Percentiles rank a stretch among this genome's conserved stretches.
These are phyloP conservation scores for Eugenia klotzschiana DNA, from an alignment of 441 rosid genomes.

Conservation along the genomic window DNA sequence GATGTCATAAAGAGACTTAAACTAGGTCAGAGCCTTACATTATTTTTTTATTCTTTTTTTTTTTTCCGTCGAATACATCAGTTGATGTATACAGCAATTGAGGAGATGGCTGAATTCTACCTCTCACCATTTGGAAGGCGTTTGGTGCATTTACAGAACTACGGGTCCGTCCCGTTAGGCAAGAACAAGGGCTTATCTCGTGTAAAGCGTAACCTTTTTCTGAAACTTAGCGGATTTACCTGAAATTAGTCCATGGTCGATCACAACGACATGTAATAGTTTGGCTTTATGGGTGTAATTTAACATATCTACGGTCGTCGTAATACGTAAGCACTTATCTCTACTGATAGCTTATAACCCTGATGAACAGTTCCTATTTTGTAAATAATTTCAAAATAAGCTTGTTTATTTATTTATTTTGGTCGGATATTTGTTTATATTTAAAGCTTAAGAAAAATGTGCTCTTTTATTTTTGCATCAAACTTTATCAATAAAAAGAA, in stretches of 20 bases:
- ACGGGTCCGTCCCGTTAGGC: too few relatives aligned
- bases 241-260: too few relatives aligned
- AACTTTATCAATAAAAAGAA: background rate
- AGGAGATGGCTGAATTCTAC: background rate
- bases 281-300: too few relatives aligned
- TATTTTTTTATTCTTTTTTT: background rate
- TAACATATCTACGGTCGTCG: too few relatives aligned
- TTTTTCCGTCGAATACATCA: background rate
- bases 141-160: background rate
- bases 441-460: background rate
- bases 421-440: background rate
- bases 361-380: background rate
- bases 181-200: background rate
- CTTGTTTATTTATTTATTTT: background rate
- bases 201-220: too few relatives aligned
- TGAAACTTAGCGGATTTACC: too few relatives aligned
- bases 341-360: too few relatives aligned
- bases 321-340: too few relatives aligned
- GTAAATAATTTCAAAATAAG: background rate
- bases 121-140: background rate
- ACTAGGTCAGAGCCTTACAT: background rate
- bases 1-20: background rate
- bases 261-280: too few relatives aligned
- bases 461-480: background rate
- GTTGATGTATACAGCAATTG: background rate